phyloP scores from a whole-genome alignment of 768 basidiomycete species.

The Mycena polygramma region DNA sequence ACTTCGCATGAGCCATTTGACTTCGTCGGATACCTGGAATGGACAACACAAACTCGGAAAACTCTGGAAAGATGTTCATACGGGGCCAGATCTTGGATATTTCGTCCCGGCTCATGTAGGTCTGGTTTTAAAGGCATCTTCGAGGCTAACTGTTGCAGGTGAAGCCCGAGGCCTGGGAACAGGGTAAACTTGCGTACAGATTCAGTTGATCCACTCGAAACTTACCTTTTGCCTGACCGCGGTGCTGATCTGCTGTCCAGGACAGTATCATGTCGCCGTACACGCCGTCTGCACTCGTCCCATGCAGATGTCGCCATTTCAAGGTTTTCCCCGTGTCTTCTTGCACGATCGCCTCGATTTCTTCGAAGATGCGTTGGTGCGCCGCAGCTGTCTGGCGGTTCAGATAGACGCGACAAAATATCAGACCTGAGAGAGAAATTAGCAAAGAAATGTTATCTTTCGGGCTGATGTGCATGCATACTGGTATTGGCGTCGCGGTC shows the following conservation, averaged over 20 bases:
- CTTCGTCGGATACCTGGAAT: neutral
- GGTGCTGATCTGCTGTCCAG: constrained; percentile 15
- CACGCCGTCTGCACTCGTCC: too few species aligned
- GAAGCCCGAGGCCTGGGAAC: neutral
- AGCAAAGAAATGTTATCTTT: neutral
- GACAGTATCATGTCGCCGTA: constrained; percentile 1
- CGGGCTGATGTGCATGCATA: neutral
- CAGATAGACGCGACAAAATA: neutral
- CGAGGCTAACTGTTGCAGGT: neutral
- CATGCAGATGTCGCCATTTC: constrained; percentile 14
- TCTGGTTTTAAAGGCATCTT: neutral
- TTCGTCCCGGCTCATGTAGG: neutral
- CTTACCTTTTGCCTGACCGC: constrained; percentile 26
- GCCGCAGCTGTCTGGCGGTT: neutral
- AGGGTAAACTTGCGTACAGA: neutral
- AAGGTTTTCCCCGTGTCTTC: constrained; percentile 16
- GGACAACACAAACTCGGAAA: neutral
- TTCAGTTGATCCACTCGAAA: too few species aligned
- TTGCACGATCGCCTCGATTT: neutral
- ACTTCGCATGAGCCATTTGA: neutral
- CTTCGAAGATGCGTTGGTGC: neutral
- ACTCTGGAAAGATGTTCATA: neutral
- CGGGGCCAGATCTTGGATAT: neutral
- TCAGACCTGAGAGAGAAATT: neutral
- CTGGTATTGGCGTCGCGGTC: constrained; percentile 8